Conservation (phyloP, 257 asterid species). For the Nicotiana tabacum region DNA sequence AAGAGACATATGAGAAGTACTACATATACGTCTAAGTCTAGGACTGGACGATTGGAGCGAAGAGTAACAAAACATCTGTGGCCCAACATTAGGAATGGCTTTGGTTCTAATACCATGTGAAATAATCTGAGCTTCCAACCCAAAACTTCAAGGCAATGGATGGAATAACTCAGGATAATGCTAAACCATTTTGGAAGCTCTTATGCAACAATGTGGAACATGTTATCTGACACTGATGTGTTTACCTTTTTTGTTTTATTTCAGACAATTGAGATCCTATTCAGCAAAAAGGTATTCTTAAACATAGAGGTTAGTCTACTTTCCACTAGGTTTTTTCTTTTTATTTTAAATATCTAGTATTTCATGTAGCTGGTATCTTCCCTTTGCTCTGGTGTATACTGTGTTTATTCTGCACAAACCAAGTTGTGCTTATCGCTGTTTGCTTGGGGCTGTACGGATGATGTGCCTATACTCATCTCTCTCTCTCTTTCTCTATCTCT, state of each 20-base stretch:
- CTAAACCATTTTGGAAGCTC: no score
- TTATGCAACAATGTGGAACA: neutral
- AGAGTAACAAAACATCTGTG: no score
- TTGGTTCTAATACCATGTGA: neutral
- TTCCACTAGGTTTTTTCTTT: neutral
- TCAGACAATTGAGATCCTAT: conserved; percentile 91
- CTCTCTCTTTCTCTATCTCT: neutral
- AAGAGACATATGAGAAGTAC: neutral
- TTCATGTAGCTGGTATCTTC: neutral
- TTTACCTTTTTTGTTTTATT: conserved; percentile 19
- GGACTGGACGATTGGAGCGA: neutral
- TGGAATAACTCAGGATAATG: neutral
- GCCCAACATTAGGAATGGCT: neutral
- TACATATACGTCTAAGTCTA: neutral
- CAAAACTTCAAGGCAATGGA: neutral
- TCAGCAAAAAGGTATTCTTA: conserved; percentile 72
- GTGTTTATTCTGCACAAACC: neutral
- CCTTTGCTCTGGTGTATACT: neutral
- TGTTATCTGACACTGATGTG: neutral
- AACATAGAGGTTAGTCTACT: conserved; percentile 70
- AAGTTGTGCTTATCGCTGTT: neutral
- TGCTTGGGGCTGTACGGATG: neutral
- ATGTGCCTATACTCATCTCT: neutral
- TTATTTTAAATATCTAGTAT: neutral
- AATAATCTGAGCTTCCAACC: neutral